Conservation (phyloP, 2,329 filamentous ascomycete species). For the Ascochyta rabiei region DNA sequence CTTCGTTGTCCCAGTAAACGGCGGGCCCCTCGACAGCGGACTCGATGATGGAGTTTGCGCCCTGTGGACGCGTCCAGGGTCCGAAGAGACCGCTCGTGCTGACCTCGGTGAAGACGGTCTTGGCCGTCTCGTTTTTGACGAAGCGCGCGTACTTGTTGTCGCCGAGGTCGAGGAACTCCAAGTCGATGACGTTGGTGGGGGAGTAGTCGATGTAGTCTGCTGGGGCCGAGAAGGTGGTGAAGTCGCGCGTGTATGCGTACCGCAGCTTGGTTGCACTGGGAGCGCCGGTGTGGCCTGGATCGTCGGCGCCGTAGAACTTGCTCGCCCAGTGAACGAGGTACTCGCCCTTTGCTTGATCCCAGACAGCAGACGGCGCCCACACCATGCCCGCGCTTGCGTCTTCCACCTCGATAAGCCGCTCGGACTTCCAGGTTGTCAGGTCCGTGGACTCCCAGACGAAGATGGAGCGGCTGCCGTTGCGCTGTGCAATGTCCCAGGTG, state of each 20-base stretch:
- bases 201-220: constrained; percentile 58
- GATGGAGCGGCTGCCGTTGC: constrained; percentile 59
- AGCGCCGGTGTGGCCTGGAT: constrained; percentile 56
- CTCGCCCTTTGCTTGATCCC: constrained; percentile 54
- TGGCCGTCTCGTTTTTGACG: constrained; percentile 61
- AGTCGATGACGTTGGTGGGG: constrained; percentile 59
- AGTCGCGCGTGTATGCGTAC: constrained; percentile 63
- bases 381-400: constrained; percentile 63
- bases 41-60: constrained; percentile 50
- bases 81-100: constrained; percentile 58
- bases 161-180: constrained; percentile 61
- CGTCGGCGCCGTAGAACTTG: constrained; percentile 54
- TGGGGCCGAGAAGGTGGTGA: constrained; percentile 58
- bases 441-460: constrained; percentile 63
- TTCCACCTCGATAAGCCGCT: constrained; percentile 59
- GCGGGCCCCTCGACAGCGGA: constrained; percentile 41
- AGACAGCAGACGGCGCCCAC: constrained; percentile 64
- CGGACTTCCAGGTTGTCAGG: constrained; percentile 56
- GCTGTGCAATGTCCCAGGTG: constrained; percentile 59
- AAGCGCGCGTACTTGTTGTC: constrained; percentile 58
- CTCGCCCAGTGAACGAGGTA: constrained; percentile 59
- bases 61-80: constrained; percentile 58
- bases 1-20: constrained; percentile 43
- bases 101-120: constrained; percentile 60
- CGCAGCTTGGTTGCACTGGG: constrained; percentile 55